Percentiles rank a stretch among this genome's conserved stretches.
These are phyloP conservation scores for Populus hybrid DNA, from an alignment of 441 rosid species.

Conservation along the genomic window DNA sequence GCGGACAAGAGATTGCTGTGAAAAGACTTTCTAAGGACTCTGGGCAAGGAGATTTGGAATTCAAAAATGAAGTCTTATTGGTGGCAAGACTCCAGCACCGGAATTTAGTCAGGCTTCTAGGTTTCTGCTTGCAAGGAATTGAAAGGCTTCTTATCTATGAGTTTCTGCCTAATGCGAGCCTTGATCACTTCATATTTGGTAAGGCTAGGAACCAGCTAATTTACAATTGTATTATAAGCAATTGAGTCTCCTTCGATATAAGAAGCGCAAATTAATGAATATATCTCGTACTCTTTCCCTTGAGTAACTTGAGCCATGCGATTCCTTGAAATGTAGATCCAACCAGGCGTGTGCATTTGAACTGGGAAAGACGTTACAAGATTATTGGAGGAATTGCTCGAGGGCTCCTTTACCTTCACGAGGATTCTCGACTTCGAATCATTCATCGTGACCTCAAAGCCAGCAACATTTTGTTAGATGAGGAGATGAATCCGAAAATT, in stretches of 20 bases:
- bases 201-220: neutral
- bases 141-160: no score
- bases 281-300: neutral
- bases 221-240: no score
- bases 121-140: no score
- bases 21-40: no score
- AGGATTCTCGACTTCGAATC: constrained; percentile 57
- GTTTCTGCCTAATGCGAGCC: no score
- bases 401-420: constrained; percentile 63
- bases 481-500: constrained; percentile 30
- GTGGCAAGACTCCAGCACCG: no score
- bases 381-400: constrained; percentile 55
- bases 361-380: constrained; percentile 56
- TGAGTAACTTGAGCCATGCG: neutral
- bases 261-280: neutral
- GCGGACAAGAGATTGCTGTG: no score
- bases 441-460: constrained; percentile 71
- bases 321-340: constrained; percentile 26
- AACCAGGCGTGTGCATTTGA: constrained; percentile 19
- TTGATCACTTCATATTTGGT: no score
- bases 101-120: no score
- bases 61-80: no score
- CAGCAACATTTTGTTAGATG: constrained; percentile 33
- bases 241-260: neutral
- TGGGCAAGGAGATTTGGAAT: no score